phyloP scores from a whole-genome alignment of 768 basidiomycete species.

The Lanmaoa rubissima region DNA sequence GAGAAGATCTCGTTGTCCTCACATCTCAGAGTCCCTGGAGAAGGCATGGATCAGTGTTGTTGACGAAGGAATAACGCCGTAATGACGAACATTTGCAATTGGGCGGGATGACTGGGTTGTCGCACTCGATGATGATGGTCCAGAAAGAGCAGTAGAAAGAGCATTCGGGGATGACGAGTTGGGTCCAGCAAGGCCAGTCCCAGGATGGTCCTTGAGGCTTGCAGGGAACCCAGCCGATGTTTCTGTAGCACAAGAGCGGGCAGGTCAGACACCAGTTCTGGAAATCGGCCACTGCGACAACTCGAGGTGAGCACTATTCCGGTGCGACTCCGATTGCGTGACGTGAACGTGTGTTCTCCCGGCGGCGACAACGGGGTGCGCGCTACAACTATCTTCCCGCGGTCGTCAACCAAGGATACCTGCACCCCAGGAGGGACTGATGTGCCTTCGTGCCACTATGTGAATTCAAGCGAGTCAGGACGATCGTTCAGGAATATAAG shows the following conservation, averaged over 20 bases:
- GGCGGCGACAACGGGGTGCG: background rate
- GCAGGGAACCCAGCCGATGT: background rate
- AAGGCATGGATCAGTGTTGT: background rate
- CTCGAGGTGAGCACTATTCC: too few relatives aligned
- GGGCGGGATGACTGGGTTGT: constrained; percentile 5
- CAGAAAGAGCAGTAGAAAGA: background rate
- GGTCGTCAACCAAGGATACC: constrained; percentile 8
- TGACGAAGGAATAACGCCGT: background rate
- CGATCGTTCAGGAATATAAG: too few relatives aligned
- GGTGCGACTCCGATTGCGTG: too few relatives aligned
- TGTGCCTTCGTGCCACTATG: constrained; percentile 3
- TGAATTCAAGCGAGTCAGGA: background rate
- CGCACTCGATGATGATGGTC: constrained; percentile 11
- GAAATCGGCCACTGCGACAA: too few relatives aligned
- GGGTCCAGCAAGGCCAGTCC: constrained; percentile 3
- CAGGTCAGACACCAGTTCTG: too few relatives aligned
- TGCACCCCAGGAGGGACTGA: background rate
- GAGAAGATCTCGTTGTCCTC: constrained; percentile 5
- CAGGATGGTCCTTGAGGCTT: background rate
- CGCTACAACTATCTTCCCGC: background rate
- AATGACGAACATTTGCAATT: constrained; percentile 1
- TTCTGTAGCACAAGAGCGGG: too few relatives aligned
- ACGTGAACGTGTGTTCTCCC: background rate
- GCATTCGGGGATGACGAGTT: constrained; percentile 1
- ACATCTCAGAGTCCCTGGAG: constrained; percentile 5